Base-by-base conservation (phyloP, 106 monocot species). In the Dioscorea zingiberensis region DNA sequence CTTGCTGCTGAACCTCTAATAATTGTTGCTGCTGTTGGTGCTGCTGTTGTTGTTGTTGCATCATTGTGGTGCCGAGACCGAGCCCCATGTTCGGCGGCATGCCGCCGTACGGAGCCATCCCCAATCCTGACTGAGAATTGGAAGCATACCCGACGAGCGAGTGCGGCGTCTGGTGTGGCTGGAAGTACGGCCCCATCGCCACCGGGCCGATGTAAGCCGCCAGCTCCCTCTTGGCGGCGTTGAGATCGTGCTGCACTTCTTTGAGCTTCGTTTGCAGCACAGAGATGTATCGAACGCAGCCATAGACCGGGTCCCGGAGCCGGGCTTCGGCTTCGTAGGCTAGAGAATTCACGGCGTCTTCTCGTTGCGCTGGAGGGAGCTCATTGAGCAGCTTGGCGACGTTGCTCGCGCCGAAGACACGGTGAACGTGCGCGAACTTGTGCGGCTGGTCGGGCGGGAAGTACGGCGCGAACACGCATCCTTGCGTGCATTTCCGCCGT, bases 381-480 rank as follows among this genome's bases (percentile, higher is more conserved):
- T 89, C 93, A 67, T 81, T 86, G 27, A 93, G 83, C 3, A 93
- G 77, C 75, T 93, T 93, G 12, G 93, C 66, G 11, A 93, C 85
- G 60, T 88, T 93, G 73, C 88, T 93, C 18, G 93, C 93, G 0
- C 93, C 93, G 69, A 93, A 93, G 0, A 93, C 85, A 16, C 74
- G 74, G 85, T 93, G 93, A 12, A 93, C 93, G 59, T 69, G 69
- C 13, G 79, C 65, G 73, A 93, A 93, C 53, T 78, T 85, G 48
- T 64, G 28, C 3, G 82, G 85, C 58, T 93, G 71, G 72, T 93
- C 93, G 18, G 88, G 80, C 25, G 93, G 93, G 71, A 93, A 93
- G 75, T 93, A 93, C 7, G 88, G 93, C 15, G 88, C 79, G 73
- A 89, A 93, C 3, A 88, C 76, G 76, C 93, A 93, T 7, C 79